Evolutionary conservation across 768 basidiomycete species (phyloP).

Genomic region (Lactifluus hygrophoroides): DNA sequence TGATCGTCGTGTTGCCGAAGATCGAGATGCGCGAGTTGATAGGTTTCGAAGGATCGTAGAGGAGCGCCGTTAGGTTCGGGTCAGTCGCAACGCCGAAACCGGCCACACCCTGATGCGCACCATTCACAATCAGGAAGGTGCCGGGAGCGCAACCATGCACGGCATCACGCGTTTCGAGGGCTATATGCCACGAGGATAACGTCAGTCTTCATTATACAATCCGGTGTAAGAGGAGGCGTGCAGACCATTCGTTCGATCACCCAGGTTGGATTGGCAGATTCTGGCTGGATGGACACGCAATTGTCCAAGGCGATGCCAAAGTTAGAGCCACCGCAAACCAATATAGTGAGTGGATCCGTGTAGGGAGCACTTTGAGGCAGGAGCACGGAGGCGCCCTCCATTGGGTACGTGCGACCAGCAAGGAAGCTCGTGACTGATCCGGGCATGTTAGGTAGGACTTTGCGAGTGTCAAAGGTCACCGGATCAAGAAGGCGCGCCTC

Average conservation of each 20-base stretch:
- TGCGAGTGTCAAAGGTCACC: conserved; percentile 51
- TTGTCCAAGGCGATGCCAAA: conserved; percentile 53
- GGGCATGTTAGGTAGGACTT: conserved; percentile 60
- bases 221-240: conserved; percentile 33
- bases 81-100: conserved; percentile 63
- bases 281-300: conserved; percentile 62
- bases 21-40: conserved; percentile 56
- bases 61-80: conserved; percentile 54
- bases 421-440: conserved; percentile 63
- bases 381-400: conserved; percentile 62
- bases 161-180: conserved; percentile 70
- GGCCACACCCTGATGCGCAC: conserved; percentile 59
- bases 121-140: conserved; percentile 71
- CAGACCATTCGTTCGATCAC: conserved; percentile 70
- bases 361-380: conserved; percentile 68
- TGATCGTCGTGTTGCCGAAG: conserved; percentile 57
- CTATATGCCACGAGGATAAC: conserved; percentile 29
- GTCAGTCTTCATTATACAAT: background rate
- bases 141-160: conserved; percentile 69
- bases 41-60: conserved; percentile 61
- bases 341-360: conserved; percentile 55
- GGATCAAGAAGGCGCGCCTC: conserved; percentile 72
- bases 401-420: conserved; percentile 71
- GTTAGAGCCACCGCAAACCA: conserved; percentile 73
- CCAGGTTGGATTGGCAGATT: conserved; percentile 55